A percentile compares a stretch with the other conserved stretches of the same genome.
phyloP scores from a whole-genome alignment of 2,329 filamentous ascomycete genomes.

The Dactylonectria estremocensis region DNA sequence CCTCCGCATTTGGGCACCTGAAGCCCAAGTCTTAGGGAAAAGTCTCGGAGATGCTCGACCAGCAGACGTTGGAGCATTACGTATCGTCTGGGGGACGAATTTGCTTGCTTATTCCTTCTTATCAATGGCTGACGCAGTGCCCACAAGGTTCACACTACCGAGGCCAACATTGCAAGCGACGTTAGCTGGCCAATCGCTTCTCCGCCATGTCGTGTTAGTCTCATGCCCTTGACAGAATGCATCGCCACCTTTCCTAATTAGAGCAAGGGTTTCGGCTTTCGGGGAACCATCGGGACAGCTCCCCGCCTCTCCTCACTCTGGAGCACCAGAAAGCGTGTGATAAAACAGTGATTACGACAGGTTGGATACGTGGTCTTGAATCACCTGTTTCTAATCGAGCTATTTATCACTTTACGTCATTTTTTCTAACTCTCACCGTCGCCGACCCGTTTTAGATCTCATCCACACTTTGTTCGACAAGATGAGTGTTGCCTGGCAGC shows the following conservation, averaged over 20 bases:
- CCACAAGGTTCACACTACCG: too few species aligned
- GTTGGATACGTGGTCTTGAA: background rate
- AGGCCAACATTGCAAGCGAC: too few species aligned
- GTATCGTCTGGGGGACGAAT: too few species aligned
- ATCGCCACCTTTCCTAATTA: conserved; percentile 5
- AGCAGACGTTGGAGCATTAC: too few species aligned
- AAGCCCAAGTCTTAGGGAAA: too few species aligned
- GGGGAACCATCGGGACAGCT: conserved; percentile 13
- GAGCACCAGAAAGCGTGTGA: background rate
- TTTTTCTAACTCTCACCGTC: too few species aligned
- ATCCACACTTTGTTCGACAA: background rate
- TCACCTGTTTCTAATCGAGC: background rate
- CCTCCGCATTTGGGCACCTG: background rate
- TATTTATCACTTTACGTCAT: too few species aligned
- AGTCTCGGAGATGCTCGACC: too few species aligned
- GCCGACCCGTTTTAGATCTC: background rate
- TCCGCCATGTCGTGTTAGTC: background rate
- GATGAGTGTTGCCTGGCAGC: conserved; percentile 61
- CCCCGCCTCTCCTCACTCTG: background rate
- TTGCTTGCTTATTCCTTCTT: too few species aligned
- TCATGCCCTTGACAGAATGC: too few species aligned
- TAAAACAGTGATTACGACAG: background rate
- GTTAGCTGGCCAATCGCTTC: background rate
- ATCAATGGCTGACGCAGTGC: too few species aligned
- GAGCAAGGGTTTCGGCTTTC: background rate